Percentiles rank a stretch among this genome's conserved stretches.
Conservation (phyloP, 306 rosid genomes). For the Cucurbita moschata region DNA sequence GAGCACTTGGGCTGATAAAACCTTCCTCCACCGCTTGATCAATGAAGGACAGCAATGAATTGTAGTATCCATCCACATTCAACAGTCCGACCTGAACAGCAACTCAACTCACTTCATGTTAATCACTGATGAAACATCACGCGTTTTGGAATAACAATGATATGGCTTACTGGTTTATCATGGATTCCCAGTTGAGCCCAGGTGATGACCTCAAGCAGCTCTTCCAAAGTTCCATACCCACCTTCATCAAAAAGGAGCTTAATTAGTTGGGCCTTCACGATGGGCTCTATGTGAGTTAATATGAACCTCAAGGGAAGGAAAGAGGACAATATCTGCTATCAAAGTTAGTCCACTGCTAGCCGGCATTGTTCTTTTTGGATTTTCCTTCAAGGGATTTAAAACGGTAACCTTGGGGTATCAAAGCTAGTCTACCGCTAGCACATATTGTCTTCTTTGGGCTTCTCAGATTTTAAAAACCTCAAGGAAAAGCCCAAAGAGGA, state of each 20-base stretch:
- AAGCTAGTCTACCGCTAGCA: too few relatives aligned
- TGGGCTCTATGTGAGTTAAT: not conserved
- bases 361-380: too few relatives aligned
- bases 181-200: conserved; percentile 99
- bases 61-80: conserved; percentile 94
- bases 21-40: conserved; percentile 98
- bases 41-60: conserved; percentile 66
- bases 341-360: too few relatives aligned
- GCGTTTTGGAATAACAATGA: not conserved
- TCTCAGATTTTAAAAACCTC: too few relatives aligned
- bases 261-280: not conserved
- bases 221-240: conserved; percentile 97
- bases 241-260: conserved; percentile 24
- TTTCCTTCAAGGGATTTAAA: too few relatives aligned
- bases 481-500: too few relatives aligned
- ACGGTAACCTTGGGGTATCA: too few relatives aligned
- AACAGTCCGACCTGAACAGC: conserved; percentile 68
- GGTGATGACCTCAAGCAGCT: conserved; percentile 91
- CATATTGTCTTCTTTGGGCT: too few relatives aligned
- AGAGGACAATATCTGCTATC: too few relatives aligned
- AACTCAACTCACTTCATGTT: not conserved
- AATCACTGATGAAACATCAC: not conserved
- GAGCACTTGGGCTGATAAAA: conserved; percentile 70
- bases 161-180: conserved; percentile 64
- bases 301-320: too few relatives aligned